Evolutionary conservation across 177 flowering plant genomes (phyloP).

Genomic region (Vitis hybrid): DNA sequence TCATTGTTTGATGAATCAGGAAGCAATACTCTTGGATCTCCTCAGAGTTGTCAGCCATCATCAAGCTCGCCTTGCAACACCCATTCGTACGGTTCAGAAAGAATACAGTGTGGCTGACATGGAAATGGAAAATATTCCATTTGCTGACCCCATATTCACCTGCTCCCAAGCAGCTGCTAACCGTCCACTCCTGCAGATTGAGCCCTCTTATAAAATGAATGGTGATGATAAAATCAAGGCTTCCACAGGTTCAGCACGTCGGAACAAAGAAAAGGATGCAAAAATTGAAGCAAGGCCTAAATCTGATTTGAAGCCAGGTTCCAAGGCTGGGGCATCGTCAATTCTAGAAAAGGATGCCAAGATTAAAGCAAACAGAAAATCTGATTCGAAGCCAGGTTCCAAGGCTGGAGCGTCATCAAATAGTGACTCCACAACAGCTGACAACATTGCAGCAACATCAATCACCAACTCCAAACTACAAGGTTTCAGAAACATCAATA

Average conservation of each 20-base stretch:
- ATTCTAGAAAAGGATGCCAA: conserved; percentile 21
- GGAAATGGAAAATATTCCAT: conserved; percentile 35
- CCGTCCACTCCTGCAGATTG: conserved; percentile 39
- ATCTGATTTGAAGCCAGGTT: conserved; percentile 20
- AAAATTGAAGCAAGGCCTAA: conserved; percentile 17
- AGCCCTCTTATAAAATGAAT: conserved; percentile 40
- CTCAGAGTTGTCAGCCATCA: conserved; percentile 50
- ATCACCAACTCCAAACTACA: conserved; percentile 10
- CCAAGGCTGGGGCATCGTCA: conserved; percentile 5
- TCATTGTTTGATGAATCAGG: conserved; percentile 22
- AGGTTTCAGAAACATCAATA: neutral
- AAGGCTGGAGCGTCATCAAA: conserved; percentile 13
- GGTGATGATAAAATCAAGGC: conserved; percentile 35
- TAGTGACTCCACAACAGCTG: conserved; percentile 11
- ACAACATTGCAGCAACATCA: conserved; percentile 7
- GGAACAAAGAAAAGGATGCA: conserved; percentile 30
- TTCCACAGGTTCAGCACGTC: conserved; percentile 19
- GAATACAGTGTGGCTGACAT: conserved; percentile 28
- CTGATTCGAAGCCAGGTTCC: conserved; percentile 20
- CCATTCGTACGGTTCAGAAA: conserved; percentile 38
- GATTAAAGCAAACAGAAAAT: conserved; percentile 13
- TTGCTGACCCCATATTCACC: conserved; percentile 27
- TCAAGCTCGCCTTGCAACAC: conserved; percentile 44
- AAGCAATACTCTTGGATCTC: conserved; percentile 40
- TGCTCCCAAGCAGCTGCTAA: conserved; percentile 22